A percentile compares a stretch with the other conserved stretches of the same genome.
phyloP scores from a whole-genome alignment of 2,329 filamentous ascomycete species.

The Botrytis fragariae region DNA sequence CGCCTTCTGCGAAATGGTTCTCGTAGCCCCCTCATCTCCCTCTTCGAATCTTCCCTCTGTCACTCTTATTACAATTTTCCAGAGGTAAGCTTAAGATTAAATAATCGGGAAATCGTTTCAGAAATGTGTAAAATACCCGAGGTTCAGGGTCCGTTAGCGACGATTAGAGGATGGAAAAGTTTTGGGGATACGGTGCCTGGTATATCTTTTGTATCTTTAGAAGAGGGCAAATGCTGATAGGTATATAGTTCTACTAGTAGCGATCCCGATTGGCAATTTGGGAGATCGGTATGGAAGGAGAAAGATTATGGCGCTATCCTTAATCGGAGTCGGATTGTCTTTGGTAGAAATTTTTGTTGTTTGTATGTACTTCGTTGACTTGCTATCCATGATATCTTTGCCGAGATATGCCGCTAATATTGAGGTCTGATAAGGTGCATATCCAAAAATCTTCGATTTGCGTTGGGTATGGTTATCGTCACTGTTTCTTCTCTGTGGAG shows the following conservation, averaged over 20 bases:
- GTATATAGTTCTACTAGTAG: constrained; percentile 35
- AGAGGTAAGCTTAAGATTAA: background rate
- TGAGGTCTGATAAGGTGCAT: constrained; percentile 28
- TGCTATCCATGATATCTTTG: background rate
- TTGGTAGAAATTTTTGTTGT: constrained; percentile 34
- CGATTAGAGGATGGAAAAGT: constrained; percentile 37
- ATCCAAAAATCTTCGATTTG: constrained; percentile 31
- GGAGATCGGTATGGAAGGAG: constrained; percentile 33
- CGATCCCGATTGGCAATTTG: constrained; percentile 36
- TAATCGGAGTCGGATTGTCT: constrained; percentile 32
- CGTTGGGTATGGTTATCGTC: constrained; percentile 36
- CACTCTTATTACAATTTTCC: constrained; percentile 33
- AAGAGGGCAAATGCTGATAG: background rate
- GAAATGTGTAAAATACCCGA: constrained; percentile 34
- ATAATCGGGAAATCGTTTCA: constrained; percentile 23
- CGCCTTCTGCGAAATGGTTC: constrained; percentile 35
- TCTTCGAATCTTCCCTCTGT: constrained; percentile 37
- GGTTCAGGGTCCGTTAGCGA: constrained; percentile 34
- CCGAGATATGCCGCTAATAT: background rate
- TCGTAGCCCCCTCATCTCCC: constrained; percentile 34
- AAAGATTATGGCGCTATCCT: constrained; percentile 34
- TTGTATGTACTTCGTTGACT: constrained; percentile 28
- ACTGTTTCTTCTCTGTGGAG: constrained; percentile 33
- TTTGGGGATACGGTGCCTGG: constrained; percentile 36
- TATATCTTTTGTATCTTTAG: constrained; percentile 16